phyloP scores from a whole-genome alignment of 2,329 filamentous ascomycete species.

The Arthrobotrys entomopaga region DNA sequence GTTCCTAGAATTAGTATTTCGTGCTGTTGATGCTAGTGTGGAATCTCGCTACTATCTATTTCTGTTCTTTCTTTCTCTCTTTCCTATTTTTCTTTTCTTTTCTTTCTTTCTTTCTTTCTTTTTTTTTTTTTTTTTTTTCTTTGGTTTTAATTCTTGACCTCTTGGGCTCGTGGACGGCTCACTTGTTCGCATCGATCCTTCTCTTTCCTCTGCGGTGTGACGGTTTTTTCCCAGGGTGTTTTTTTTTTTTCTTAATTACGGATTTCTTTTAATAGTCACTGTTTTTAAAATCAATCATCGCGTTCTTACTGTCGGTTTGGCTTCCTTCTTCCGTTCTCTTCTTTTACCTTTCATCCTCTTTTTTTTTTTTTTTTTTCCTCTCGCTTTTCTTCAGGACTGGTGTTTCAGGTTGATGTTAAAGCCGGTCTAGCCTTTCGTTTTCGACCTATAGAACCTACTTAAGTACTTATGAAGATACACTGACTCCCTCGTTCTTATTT shows the following conservation, averaged over 20 bases:
- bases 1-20: too few species aligned
- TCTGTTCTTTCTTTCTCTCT: too few species aligned
- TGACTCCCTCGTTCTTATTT: too few species aligned
- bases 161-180: too few species aligned
- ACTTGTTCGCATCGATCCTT: too few species aligned
- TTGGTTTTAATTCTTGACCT: too few species aligned
- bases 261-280: conserved; percentile 13
- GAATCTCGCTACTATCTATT: too few species aligned
- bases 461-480: too few species aligned
- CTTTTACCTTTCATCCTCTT: neutral
- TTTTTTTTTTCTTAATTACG: neutral
- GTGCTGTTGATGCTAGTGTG: too few species aligned
- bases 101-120: too few species aligned
- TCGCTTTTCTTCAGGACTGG: conserved; percentile 2
- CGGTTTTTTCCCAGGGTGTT: conserved; percentile 6
- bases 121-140: neutral
- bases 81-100: too few species aligned
- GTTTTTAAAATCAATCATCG: neutral
- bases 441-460: too few species aligned
- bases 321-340: neutral
- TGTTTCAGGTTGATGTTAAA: conserved; percentile 6
- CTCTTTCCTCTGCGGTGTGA: neutral
- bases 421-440: conserved; percentile 13
- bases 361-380: neutral
- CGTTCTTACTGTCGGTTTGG: neutral